These are phyloP conservation scores for Stagonosporopsis vannaccii DNA, from an alignment of 2,329 filamentous ascomycete species.

Conservation along the genomic window DNA sequence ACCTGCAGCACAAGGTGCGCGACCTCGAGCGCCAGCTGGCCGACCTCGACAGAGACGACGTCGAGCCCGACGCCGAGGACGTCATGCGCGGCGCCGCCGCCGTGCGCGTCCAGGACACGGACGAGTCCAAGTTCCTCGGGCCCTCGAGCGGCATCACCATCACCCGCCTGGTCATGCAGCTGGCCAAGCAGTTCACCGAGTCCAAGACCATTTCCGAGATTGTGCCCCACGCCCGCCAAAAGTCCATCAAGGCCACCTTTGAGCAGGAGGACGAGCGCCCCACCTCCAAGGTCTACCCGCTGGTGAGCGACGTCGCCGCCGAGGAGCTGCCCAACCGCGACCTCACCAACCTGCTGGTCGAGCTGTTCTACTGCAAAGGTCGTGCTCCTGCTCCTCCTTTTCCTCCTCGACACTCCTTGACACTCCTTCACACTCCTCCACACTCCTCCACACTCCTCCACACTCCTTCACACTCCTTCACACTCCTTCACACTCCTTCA, in stretches of 20 bases:
- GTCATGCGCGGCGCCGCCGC: slow-evolving; percentile 87
- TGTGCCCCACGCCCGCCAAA: slow-evolving; percentile 75
- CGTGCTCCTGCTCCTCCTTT: too few relatives aligned
- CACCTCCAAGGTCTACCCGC: slow-evolving; percentile 83
- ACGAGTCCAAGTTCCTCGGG: slow-evolving; percentile 89
- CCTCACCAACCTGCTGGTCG: slow-evolving; percentile 78
- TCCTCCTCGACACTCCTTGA: too few relatives aligned
- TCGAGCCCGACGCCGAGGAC: slow-evolving; percentile 77
- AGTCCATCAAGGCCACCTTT: slow-evolving; percentile 73
- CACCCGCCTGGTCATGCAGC: slow-evolving; percentile 92
- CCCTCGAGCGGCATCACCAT: slow-evolving; percentile 96
- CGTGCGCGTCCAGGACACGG: slow-evolving; percentile 82
- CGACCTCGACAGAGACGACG: slow-evolving; percentile 76
- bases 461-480: too few relatives aligned
- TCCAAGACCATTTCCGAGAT: slow-evolving; percentile 91
- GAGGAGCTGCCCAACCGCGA: slow-evolving; percentile 74
- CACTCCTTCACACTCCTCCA: too few relatives aligned
- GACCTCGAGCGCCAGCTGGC: slow-evolving; percentile 82
- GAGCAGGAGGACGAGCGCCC: slow-evolving; percentile 69
- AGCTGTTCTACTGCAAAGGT: slow-evolving; percentile 88
- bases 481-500: too few relatives aligned
- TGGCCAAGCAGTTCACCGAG: slow-evolving; percentile 92
- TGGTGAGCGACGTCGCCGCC: slow-evolving; percentile 85
- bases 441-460: too few relatives aligned
- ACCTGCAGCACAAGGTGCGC: slow-evolving; percentile 85